These are phyloP conservation scores for Byssochlamys sp. DNA, from an alignment of 2,329 filamentous ascomycete genomes.

Conservation along the genomic window DNA sequence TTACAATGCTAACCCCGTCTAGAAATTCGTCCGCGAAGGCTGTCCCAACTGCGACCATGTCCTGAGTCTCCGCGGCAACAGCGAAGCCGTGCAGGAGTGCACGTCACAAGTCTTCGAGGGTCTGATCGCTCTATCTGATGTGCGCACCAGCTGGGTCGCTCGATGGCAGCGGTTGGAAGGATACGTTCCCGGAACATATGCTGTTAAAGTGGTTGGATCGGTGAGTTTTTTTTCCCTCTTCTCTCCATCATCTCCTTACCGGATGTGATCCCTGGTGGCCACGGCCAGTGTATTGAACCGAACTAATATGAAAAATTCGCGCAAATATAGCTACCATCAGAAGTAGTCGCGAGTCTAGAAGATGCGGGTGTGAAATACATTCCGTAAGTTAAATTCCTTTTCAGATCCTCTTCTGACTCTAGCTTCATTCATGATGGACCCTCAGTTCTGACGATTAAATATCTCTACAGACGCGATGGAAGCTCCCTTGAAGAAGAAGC, in stretches of 20 bases:
- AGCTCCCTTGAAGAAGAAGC: conserved; percentile 37
- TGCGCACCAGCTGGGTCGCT: conserved; percentile 84
- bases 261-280: too few species aligned
- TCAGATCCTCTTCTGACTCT: neutral
- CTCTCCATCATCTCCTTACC: neutral
- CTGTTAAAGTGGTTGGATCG: conserved; percentile 83
- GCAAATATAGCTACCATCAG: conserved; percentile 43
- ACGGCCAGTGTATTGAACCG: neutral
- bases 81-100: conserved; percentile 79
- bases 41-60: conserved; percentile 96
- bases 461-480: conserved; percentile 32
- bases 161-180: conserved; percentile 86
- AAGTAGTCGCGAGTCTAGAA: conserved; percentile 47
- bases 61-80: conserved; percentile 68
- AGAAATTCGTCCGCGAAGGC: conserved; percentile 78
- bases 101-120: conserved; percentile 95
- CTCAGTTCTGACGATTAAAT: neutral
- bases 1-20: conserved; percentile 10
- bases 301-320: neutral
- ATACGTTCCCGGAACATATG: conserved; percentile 83
- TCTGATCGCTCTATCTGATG: conserved; percentile 73
- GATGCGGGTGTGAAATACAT: conserved; percentile 53
- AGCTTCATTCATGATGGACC: neutral
- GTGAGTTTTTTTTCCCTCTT: conserved; percentile 28
- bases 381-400: conserved; percentile 34